Evolutionary conservation across 2,329 filamentous ascomycete species (phyloP).

Genomic region (Alternaria postmessia): DNA sequence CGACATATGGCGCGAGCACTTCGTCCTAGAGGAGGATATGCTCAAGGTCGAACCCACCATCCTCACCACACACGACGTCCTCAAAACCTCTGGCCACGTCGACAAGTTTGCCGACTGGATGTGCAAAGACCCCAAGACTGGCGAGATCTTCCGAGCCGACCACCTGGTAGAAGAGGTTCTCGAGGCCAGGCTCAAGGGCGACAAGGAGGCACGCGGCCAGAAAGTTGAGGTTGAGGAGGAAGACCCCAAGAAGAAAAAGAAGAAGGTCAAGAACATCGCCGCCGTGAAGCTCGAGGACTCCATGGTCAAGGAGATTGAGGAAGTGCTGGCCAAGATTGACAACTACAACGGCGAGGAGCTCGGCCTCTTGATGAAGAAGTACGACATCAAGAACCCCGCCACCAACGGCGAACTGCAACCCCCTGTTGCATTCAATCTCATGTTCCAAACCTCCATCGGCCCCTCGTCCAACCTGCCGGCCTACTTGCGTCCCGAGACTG

Average conservation of each 20-base stretch:
- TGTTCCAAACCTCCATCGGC: conserved; percentile 97
- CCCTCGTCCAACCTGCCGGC: conserved; percentile 86
- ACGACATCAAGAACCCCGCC: conserved; percentile 86
- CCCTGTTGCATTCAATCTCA: conserved; percentile 94
- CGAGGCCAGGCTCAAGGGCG: conserved; percentile 83
- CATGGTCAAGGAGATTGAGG: conserved; percentile 87
- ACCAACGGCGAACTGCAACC: conserved; percentile 79
- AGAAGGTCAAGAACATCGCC: conserved; percentile 67
- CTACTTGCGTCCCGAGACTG: conserved; percentile 76
- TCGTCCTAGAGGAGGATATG: conserved; percentile 93
- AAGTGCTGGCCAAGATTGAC: conserved; percentile 90
- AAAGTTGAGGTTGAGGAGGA: conserved; percentile 79
- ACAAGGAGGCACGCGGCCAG: conserved; percentile 90
- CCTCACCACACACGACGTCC: conserved; percentile 88
- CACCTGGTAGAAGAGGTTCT: conserved; percentile 96
- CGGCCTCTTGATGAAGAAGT: conserved; percentile 83
- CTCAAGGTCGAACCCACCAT: conserved; percentile 94
- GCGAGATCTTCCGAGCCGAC: conserved; percentile 94
- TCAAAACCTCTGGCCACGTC: conserved; percentile 93
- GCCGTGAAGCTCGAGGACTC: conserved; percentile 87
- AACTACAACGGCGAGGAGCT: conserved; percentile 91
- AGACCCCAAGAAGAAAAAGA: conserved; percentile 88
- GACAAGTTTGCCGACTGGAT: conserved; percentile 99
- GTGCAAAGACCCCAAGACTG: conserved; percentile 98
- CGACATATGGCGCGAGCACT: conserved; percentile 91